Evolutionary conservation across 2,329 filamentous ascomycete species (phyloP), one percentile per base, ranked within the genome.

Genomic region (Dactylellina parvicollis): DNA sequence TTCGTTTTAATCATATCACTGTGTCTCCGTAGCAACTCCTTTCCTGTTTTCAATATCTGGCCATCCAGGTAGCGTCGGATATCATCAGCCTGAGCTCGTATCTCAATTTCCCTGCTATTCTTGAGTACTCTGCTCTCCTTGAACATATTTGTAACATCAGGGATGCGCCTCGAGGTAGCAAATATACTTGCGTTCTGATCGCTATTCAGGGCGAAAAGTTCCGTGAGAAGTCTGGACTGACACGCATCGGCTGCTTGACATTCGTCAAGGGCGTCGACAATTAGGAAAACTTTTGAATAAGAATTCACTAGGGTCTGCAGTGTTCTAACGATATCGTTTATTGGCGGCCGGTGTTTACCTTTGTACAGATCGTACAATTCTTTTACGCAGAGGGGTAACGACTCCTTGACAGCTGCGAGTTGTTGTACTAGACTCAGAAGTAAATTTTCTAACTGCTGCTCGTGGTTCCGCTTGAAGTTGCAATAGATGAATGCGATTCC

Each of bases 151-250:
- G 5, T 24, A 12, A 80, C 78, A 3, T 79, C 75, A 2, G 72
- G 75, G 24, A 77, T 76, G 20, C 71, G 73, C 22, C 81, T 66
- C 9, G 59, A 62, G 18, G 59, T 62, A 0, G 46, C 59, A 16
- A 52, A 54, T 32, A 62, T 62, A 36, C 44, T 62, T n/a, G 24
- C n/a, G 9, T 34, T 34, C 2, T 12, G 5, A 2, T 44, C 14
- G 4, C 10, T 0, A 34, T 54, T 28, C 5, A 62, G 22, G 16
- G 34, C 7, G 10, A 62, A 62, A 7, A 62, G 18, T 3, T 42
- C 8, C 9, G 22, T 28, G 14, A 62, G 46, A n/a, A 54, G 30
- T 22, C 0, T 30, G 22, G 12, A 4, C 8, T 10, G 20, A 8
- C 20, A 4, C 4, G 4, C 22, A 5, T 50, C 22, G 2, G 16